Percentiles rank a stretch among this genome's conserved stretches.
Conservation (phyloP, 2,329 filamentous ascomycete species). For the Rosellinia necatrix region DNA sequence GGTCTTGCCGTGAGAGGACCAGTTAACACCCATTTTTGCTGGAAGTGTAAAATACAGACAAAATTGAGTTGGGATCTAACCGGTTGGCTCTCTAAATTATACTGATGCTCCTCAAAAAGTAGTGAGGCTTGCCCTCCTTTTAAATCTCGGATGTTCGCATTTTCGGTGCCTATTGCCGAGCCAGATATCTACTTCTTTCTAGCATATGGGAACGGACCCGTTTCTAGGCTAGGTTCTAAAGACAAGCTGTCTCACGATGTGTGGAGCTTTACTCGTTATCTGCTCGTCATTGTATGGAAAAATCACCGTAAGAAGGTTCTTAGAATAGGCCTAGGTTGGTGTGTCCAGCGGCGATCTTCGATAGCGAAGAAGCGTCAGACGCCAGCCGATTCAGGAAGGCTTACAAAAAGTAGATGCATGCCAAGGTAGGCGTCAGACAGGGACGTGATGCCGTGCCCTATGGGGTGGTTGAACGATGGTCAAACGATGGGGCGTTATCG, state of each 20-base stretch:
- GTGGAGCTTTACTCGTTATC: conserved; percentile 4
- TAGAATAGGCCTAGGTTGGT: background rate
- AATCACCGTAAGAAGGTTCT: background rate
- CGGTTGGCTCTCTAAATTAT: background rate
- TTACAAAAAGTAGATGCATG: background rate
- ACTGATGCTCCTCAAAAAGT: background rate
- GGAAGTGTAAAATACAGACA: background rate
- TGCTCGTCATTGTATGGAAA: background rate
- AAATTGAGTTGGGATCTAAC: background rate
- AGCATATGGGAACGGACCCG: conserved; percentile 6
- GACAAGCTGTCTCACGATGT: conserved; percentile 3
- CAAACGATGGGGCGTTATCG: background rate
- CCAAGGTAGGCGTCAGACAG: background rate
- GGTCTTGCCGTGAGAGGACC: conserved; percentile 9
- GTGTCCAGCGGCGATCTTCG: background rate
- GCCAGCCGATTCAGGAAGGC: background rate
- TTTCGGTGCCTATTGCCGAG: background rate
- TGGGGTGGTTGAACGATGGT: no score
- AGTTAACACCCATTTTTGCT: conserved; percentile 22
- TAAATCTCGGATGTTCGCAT: background rate
- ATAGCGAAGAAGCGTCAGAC: background rate
- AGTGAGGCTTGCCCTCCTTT: background rate
- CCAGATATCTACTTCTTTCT: background rate
- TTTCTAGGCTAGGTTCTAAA: conserved; percentile 7
- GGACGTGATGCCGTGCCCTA: no score